These are phyloP conservation scores for Trametes pubescens DNA, from an alignment of 1,284 basidiomycete species.

Conservation along the genomic window DNA sequence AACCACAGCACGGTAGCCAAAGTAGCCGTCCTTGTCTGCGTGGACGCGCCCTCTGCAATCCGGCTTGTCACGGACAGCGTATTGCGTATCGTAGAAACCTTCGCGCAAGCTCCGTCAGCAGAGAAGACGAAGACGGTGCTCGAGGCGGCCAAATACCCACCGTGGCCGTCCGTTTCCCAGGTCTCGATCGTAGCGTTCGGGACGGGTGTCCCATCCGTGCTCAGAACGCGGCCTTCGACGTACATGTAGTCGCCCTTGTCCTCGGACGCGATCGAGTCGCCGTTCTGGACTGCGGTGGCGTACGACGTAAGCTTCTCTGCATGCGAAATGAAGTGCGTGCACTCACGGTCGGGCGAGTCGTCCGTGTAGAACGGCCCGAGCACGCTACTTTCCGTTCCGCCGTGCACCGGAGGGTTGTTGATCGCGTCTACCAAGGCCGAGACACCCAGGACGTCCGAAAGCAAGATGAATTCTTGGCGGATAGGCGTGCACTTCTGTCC, in stretches of 20 bases:
- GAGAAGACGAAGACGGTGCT: neutral
- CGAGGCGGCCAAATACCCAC: slow-evolving; percentile 53
- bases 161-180: slow-evolving; percentile 86
- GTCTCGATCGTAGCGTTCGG: slow-evolving; percentile 77
- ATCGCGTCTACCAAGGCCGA: slow-evolving; percentile 80
- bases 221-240: slow-evolving; percentile 75
- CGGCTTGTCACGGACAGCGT: slow-evolving; percentile 62
- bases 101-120: slow-evolving; percentile 15
- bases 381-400: slow-evolving; percentile 79
- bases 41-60: slow-evolving; percentile 82
- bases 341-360: slow-evolving; percentile 76
- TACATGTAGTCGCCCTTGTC: slow-evolving; percentile 86
- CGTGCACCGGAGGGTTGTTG: slow-evolving; percentile 74
- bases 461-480: slow-evolving; percentile 86
- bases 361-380: slow-evolving; percentile 89
- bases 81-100: slow-evolving; percentile 73
- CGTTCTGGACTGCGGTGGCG: slow-evolving; percentile 46
- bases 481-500: slow-evolving; percentile 78
- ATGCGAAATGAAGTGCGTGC: slow-evolving; percentile 11
- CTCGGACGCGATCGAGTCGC: slow-evolving; percentile 68
- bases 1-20: slow-evolving; percentile 78
- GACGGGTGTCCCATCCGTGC: slow-evolving; percentile 75
- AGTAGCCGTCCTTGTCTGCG: slow-evolving; percentile 71
- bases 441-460: slow-evolving; percentile 82
- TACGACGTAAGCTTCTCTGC: slow-evolving; percentile 11